Base-by-base conservation (phyloP, 345 rosid species). In the Jatropha curcas region DNA sequence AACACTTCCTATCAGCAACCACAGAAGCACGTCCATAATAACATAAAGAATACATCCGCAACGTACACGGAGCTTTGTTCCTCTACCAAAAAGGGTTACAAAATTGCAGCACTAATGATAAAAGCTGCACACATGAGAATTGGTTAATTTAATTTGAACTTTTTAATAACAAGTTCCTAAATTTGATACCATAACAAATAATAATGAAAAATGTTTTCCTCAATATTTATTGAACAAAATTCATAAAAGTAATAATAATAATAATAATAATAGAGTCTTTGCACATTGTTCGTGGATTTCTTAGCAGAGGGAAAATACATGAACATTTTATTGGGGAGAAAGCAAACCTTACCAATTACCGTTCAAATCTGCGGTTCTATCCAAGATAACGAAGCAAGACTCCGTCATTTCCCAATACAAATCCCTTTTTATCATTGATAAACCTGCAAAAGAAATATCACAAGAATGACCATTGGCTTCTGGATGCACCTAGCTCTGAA, bases 361-460 rank as follows among this genome's bases (percentile, higher is more conserved):
- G 1, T 43, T 66, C 30, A 41, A 74, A 60, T 41, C 24, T 64
- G 58, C 66, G 43, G 67, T 55, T 73, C 79, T 77, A 94, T 76
- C 98, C 98, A 45, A 94, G 89, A 86, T 86, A 94, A 77, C 94
- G 97, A 74, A 92, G 98, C 88, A 94, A 88, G 50, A 92, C 98
- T 6, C 99, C 97, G 51, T 94, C 94, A 35, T 92, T 94, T 56
- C 97, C 98, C 41, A 90, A 80, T 57, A 92, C 97, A 72, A 94
- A 92, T 3, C 97, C 98, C 84, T 88, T 86, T 68, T 68, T 84
- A 62, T 89, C 95, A 74, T 90, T 73, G 51, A 94, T 89, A 80
- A 94, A 94, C 89, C 98, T 94, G 76, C 28, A 13, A 30, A 64
- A 5, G 51, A 75, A 60, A 70, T 63, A 71, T 10, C 19, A 24